These are phyloP conservation scores for Suillus paluster DNA, from an alignment of 768 basidiomycete genomes.

Conservation along the genomic window DNA sequence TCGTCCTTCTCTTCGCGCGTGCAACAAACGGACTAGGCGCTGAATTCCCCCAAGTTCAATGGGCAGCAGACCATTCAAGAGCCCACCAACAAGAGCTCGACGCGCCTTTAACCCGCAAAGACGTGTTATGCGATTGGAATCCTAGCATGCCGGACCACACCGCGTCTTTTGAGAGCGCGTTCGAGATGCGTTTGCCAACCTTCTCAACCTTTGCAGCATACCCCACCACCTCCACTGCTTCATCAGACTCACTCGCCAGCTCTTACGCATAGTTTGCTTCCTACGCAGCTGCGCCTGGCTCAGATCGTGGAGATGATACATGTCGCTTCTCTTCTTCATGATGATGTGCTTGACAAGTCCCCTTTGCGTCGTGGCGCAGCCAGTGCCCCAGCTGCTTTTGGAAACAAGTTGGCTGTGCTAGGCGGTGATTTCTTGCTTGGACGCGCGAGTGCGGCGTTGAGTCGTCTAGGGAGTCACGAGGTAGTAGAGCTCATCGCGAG, in stretches of 20 bases:
- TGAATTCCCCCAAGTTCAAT: conserved; percentile 61
- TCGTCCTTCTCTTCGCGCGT: conserved; percentile 87
- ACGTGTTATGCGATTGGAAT: conserved; percentile 91
- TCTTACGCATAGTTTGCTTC: conserved; percentile 51
- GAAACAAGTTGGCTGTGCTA: conserved; percentile 92
- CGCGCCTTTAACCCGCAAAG: conserved; percentile 74
- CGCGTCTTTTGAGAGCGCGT: conserved; percentile 64
- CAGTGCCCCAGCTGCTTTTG: conserved; percentile 76
- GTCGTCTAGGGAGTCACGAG: conserved; percentile 83
- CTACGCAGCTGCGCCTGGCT: conserved; percentile 89
- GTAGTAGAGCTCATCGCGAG: conserved; percentile 93
- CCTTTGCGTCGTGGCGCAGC: conserved; percentile 71
- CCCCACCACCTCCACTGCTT: conserved; percentile 20
- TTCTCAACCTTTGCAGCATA: conserved; percentile 14
- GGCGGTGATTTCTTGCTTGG: conserved; percentile 96
- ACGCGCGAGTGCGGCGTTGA: conserved; percentile 84
- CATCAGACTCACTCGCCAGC: conserved; percentile 37
- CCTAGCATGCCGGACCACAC: conserved; percentile 83
- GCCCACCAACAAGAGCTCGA: conserved; percentile 69
- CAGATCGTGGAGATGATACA: conserved; percentile 99
- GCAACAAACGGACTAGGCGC: conserved; percentile 91
- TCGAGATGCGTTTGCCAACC: conserved; percentile 49
- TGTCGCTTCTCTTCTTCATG: conserved; percentile 91
- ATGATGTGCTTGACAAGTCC: conserved; percentile 83
- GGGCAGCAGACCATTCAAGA: conserved; percentile 62